Evolutionary conservation across 2,329 filamentous ascomycete genomes (phyloP), one percentile per base, ranked within the genome.

Genomic region (Fragosphaeria purpurea): DNA sequence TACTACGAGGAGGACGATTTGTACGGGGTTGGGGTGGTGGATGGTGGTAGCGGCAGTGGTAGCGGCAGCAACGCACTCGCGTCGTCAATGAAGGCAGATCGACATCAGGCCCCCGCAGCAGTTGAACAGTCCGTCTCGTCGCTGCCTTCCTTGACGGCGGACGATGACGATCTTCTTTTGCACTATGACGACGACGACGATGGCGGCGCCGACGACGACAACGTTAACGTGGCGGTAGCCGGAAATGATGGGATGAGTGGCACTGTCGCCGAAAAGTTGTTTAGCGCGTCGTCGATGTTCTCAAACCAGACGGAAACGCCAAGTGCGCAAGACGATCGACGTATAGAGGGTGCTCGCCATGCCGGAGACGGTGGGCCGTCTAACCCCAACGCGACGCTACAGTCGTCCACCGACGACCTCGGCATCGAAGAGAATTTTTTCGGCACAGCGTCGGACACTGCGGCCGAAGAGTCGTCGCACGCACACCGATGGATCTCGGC

Each of bases 401-500:
- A 7, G 5, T 51, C 49, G 13, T 13, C 31, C 4, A 37, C 46
- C 6, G 44, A 45, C 41, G 44, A 47, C 37, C 45, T 54, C 33
- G 70, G 61, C 70, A 57, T 49, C 30, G 60, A 57, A 6, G 75
- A 79, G n/a, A 73, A 89, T 61, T 88, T 89, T 65, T 95, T 94
- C 63, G 79, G 78, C 2, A 74, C 75, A 5, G 73, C 77, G 32
- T 73, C 80, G 2, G 72, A 75, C 5, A 83, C 79, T 13, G 85
- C 85, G 39, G 52, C 50, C 10, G 51, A 55, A n/a, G 50, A 48
- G 7, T 13, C 48, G n/a, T 43, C 50, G 34, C 47, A 50, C 7
- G 41, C 46, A 7, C 85, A 87, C 62, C 76, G 85, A 41, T 95
- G 88, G 88, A 83, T 90, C 64, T 89, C 87, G 1, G 72, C 74